Evolutionary conservation across 345 rosid genomes (phyloP), one percentile per base, ranked within the genome.

Genomic region (Clausena lansium): DNA sequence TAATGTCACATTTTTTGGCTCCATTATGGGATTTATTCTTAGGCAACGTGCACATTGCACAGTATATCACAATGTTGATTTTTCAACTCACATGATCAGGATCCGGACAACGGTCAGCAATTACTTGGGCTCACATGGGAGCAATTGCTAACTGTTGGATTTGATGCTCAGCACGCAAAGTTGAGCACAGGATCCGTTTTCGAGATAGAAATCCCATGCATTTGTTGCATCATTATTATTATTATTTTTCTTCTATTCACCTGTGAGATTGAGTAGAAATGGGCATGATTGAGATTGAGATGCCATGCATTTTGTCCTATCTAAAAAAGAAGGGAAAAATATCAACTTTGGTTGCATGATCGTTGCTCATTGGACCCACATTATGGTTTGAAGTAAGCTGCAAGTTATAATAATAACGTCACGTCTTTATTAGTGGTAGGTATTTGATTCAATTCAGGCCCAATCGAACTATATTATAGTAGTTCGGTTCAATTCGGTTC

Each of bases 271-370:
- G 36, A 1, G 35, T 11, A 60, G 66, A 7, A 61, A 62, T 62
- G 66, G 70, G 17, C 69, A 74, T 28, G 57, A 45, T 15, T 24
- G 54, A 32, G 75, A 71, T 28, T 70, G 39, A 47, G 36, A n/a
- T 33, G 25, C 9, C 38, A 47, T 70, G 24, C 38, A 70, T 47
- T 33, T 32, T 33, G 3, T 71, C 36, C 5, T 6, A 25, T 63
- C 39, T 32, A 30, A 17, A 15, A 32, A 32, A 63, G 35, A 32
- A 1, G 22, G n/a, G 20, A 6, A 30, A 57, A 13, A 35, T 22
- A 9, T 14, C 11, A 17, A 17, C 39, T 7, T 32, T 27, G 10
- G 4, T 58, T 22, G n/a, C 33, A 35, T 36, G 36, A 33, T 54
- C 33, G 28, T 33, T 71, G 6, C 8, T 58, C 7, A 73, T 27